Conservation (phyloP, 1,284 basidiomycete species). For the Golubevia pallescens region DNA sequence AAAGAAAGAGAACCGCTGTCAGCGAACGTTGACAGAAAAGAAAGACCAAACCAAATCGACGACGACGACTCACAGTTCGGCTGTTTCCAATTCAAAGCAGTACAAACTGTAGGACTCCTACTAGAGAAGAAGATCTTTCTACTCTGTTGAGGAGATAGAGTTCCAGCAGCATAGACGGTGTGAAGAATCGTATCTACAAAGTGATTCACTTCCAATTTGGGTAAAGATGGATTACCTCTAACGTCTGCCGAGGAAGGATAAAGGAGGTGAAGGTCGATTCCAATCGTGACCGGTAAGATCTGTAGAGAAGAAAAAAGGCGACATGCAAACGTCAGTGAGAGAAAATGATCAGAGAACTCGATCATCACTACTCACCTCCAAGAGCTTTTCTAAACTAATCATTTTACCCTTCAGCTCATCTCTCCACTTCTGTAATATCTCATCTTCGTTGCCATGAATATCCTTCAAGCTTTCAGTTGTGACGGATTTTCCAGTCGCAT, state of each 20-base stretch:
- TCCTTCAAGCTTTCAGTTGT: not conserved
- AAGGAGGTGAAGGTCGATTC: constrained; percentile 55
- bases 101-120: constrained; percentile 68
- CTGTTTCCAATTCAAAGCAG: constrained; percentile 97
- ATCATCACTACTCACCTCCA: constrained; percentile 17
- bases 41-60: constrained; percentile 10
- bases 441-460: constrained; percentile 9
- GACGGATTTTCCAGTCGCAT: constrained; percentile 9
- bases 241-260: constrained; percentile 51
- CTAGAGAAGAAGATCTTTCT: constrained; percentile 58
- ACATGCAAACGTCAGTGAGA: not conserved
- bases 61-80: constrained; percentile 78
- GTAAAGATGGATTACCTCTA: constrained; percentile 35
- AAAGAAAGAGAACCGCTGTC: constrained; percentile 5
- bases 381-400: constrained; percentile 41
- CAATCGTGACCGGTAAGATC: constrained; percentile 39
- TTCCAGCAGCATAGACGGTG: constrained; percentile 55
- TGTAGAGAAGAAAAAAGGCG: not conserved
- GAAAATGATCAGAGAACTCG: not conserved
- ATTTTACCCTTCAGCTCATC: constrained; percentile 25
- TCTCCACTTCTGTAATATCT: constrained; percentile 41
- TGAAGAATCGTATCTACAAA: constrained; percentile 61
- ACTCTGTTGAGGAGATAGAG: constrained; percentile 34
- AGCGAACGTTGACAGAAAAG: not conserved
- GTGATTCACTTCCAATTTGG: constrained; percentile 52